Evolutionary conservation across 129 eudicot genomes (phyloP).

Genomic region (Mikania micrantha): DNA sequence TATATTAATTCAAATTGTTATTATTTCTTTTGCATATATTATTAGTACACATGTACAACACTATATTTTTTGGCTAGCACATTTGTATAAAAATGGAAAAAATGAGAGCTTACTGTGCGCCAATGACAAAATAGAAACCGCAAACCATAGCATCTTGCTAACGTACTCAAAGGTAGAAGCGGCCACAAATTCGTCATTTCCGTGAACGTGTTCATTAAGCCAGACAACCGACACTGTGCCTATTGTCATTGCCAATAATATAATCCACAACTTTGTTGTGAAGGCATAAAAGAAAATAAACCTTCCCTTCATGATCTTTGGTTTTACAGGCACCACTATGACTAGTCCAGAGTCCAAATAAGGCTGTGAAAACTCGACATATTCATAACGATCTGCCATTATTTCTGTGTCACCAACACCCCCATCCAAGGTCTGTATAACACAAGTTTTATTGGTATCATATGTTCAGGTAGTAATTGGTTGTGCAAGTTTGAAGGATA

Average conservation of each 20-base stretch:
- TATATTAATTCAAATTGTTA: no score
- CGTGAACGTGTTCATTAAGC: conserved; percentile 40
- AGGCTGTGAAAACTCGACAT: conserved; percentile 57
- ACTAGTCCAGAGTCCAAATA: conserved; percentile 57
- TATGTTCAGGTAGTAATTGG: no score
- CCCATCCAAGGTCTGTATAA: conserved; percentile 37
- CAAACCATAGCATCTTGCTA: conserved; percentile 54
- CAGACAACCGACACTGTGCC: conserved; percentile 49
- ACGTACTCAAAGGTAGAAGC: conserved; percentile 27
- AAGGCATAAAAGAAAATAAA: conserved; percentile 42
- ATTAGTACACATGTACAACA: no score
- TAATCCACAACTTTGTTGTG: conserved; percentile 48
- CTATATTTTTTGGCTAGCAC: no score
- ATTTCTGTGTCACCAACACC: conserved; percentile 62
- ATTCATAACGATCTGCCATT: conserved; percentile 42
- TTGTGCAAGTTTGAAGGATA: neutral
- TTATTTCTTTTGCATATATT: no score
- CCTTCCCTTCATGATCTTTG: conserved; percentile 27
- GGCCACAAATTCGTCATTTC: conserved; percentile 30
- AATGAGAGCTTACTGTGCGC: conserved; percentile 42
- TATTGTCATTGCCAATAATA: conserved; percentile 33
- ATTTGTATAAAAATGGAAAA: no score
- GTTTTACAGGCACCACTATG: conserved; percentile 39
- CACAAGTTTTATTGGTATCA: neutral
- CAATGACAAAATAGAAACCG: conserved; percentile 46